A percentile compares a stretch with the other conserved stretches of the same genome.
Conservation (phyloP, 768 basidiomycete species). For the Trametes gibbosa region DNA sequence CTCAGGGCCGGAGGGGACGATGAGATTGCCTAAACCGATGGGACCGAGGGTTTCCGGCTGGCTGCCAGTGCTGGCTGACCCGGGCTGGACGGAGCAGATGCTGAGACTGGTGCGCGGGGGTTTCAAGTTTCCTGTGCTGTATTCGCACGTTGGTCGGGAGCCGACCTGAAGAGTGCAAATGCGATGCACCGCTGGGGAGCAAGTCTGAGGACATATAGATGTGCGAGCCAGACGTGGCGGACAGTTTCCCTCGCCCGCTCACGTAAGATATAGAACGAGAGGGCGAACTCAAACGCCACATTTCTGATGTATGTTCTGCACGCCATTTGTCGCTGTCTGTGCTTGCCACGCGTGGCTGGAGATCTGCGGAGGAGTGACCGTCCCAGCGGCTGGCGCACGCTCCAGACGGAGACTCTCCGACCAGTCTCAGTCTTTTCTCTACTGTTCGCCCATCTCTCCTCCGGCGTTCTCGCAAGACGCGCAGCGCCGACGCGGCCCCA, state of each 20-base stretch:
- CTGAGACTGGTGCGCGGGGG: slow-evolving; percentile 4
- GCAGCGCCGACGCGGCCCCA: slow-evolving; percentile 3
- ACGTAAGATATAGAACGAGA: slow-evolving; percentile 16
- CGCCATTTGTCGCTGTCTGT: slow-evolving; percentile 17
- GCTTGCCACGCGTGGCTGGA: slow-evolving; percentile 10
- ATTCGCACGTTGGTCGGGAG: neutral
- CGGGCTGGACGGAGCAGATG: slow-evolving; percentile 8
- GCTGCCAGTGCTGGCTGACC: slow-evolving; percentile 2
- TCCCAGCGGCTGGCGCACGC: too few relatives aligned
- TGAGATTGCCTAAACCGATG: slow-evolving; percentile 22
- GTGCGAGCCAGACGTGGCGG: slow-evolving; percentile 10
- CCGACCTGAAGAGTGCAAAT: neutral
- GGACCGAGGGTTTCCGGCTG: slow-evolving; percentile 1
- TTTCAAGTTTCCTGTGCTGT: too few relatives aligned
- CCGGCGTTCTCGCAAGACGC: slow-evolving; percentile 16
- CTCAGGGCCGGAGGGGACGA: neutral
- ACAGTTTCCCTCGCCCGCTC: slow-evolving; percentile 8
- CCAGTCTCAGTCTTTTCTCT: too few relatives aligned
- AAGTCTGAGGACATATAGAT: neutral
- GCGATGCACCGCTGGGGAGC: neutral
- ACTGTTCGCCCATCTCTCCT: neutral
- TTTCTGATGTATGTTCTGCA: slow-evolving; percentile 21
- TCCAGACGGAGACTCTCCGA: too few relatives aligned
- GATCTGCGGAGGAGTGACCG: slow-evolving; percentile 7
- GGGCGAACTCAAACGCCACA: slow-evolving; percentile 23